Evolutionary conservation across 805 yeast species (phyloP).

Genomic region (Cyberlindnera euphorbiiphila): DNA sequence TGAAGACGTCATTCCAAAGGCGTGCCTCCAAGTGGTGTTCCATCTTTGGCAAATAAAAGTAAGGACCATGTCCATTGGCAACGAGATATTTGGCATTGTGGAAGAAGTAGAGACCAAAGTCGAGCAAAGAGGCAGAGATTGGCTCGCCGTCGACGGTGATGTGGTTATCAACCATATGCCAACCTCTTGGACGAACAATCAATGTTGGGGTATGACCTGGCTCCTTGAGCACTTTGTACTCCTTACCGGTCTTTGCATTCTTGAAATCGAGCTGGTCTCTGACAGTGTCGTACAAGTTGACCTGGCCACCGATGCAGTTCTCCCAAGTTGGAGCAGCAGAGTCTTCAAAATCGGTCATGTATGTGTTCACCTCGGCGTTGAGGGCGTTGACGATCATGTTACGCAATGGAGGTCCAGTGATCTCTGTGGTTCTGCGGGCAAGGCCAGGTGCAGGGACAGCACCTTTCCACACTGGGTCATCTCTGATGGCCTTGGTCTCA

Average conservation of each 20-base stretch:
- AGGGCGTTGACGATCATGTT: slow-evolving; percentile 82
- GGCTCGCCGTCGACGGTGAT: slow-evolving; percentile 71
- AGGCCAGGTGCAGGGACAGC: slow-evolving; percentile 69
- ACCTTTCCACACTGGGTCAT: slow-evolving; percentile 74
- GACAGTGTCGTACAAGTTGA: slow-evolving; percentile 69
- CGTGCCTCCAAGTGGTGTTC: slow-evolving; percentile 82
- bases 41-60: slow-evolving; percentile 81
- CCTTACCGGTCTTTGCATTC: slow-evolving; percentile 28
- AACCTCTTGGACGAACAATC: slow-evolving; percentile 84
- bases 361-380: slow-evolving; percentile 73
- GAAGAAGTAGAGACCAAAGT: slow-evolving; percentile 73
- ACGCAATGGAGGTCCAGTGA: slow-evolving; percentile 77
- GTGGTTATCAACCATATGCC: slow-evolving; percentile 80
- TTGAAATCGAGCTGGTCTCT: slow-evolving; percentile 58
- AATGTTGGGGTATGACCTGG: slow-evolving; percentile 61
- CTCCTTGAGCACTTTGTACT: slow-evolving; percentile 34
- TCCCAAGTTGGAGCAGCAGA: slow-evolving; percentile 87
- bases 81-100: slow-evolving; percentile 66
- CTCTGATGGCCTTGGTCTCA: slow-evolving; percentile 63
- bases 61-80: slow-evolving; percentile 70
- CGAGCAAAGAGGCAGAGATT: slow-evolving; percentile 71
- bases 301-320: slow-evolving; percentile 74
- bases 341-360: slow-evolving; percentile 85
- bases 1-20: slow-evolving; percentile 79
- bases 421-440: slow-evolving; percentile 71